Base-by-base conservation (phyloP, 2,329 filamentous ascomycete species). In the Fusarium sp. region DNA sequence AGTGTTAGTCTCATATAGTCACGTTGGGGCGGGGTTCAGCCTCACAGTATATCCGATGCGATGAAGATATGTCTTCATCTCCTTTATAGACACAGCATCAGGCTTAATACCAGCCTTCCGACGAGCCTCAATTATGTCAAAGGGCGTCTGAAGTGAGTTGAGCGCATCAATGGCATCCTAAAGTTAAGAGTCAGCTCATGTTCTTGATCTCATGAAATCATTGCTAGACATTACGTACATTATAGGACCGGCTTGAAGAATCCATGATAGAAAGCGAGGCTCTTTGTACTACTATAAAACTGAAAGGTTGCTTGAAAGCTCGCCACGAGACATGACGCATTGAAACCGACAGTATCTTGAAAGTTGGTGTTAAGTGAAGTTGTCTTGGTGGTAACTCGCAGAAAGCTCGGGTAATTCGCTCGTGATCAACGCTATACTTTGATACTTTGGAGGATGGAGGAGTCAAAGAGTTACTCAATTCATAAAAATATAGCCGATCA, bases 91-190 rank as follows among this genome's bases (percentile, higher is more conserved):
- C 58, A 85, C 84, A 63, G 88, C 85, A 79, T 96, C 92, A 74
- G 92, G 89, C 28, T 85, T 87, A 66, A 90, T 83, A 20, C 93
- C 92, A 18, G 91, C 91, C 77, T 92, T 92, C 56, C 90, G 87
- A 52, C 96, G 90, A 51, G 91, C 90, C 77, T 97, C 90, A 18
- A 98, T 87, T 52, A 94, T 87, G 49, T 91, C 88, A 77, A 91
- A 95, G 53, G 97, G 97, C 42, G 92, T 94, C 80, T 99, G 96
- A 51, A 98, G 89, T 44, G 93, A 92, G 80, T 98, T 98, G 76
- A 98, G 88, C 39, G 92, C 89, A 72, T 90, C 85, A 68, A 98
- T 90, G 48, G 95, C 96, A 78, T 96, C 94, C 94, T 97, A 71
- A 3, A 22, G 17, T 13, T n/a, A 6, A 28, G 42, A 39, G 46